Evolutionary conservation across 129 eudicot species (phyloP).

Genomic region (Mikania micrantha): DNA sequence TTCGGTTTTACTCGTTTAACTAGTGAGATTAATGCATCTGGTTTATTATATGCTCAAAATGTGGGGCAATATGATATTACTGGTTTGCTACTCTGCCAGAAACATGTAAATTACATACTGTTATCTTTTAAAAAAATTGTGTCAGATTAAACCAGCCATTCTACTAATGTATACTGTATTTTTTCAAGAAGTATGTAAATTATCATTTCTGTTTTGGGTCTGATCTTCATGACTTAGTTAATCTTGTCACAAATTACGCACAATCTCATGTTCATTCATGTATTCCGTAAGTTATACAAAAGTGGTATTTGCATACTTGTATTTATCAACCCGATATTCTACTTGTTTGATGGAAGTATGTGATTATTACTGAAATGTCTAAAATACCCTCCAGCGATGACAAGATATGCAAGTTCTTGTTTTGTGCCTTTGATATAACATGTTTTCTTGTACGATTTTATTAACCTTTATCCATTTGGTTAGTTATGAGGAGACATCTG

Average conservation of each 20-base stretch:
- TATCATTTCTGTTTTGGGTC: too few relatives aligned
- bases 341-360: neutral
- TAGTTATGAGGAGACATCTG: slow-evolving; percentile 14
- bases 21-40: neutral
- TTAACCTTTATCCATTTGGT: slow-evolving; percentile 1
- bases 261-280: neutral
- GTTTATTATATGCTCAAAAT: neutral
- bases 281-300: neutral
- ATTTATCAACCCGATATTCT: neutral
- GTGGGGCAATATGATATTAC: neutral
- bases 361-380: neutral
- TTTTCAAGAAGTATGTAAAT: too few relatives aligned
- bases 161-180: too few relatives aligned
- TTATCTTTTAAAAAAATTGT: too few relatives aligned
- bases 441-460: neutral
- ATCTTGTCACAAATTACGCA: neutral
- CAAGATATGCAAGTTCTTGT: neutral
- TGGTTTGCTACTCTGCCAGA: neutral
- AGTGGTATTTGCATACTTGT: neutral
- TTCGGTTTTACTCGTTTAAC: neutral
- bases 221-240: neutral
- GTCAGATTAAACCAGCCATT: too few relatives aligned
- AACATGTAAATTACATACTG: too few relatives aligned
- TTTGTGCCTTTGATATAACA: neutral
- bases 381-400: neutral